phyloP scores from a whole-genome alignment of 2,329 filamentous ascomycete genomes.

The Colletotrichum sp. region DNA sequence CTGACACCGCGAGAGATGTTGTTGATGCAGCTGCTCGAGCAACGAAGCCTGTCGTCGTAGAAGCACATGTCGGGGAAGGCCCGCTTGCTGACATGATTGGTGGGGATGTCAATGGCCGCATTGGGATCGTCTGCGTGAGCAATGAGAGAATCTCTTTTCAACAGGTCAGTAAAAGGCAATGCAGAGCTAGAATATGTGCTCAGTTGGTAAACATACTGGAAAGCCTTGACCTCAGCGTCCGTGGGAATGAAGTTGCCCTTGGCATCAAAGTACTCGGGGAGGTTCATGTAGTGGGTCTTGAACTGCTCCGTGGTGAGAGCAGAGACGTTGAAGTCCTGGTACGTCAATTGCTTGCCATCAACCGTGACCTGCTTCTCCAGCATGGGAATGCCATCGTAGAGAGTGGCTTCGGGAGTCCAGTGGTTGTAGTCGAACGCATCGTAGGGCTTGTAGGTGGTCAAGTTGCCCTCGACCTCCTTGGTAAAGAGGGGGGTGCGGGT shows the following conservation, averaged over 20 bases:
- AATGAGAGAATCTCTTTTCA: neutral
- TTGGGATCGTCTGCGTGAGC: neutral
- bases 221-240: neutral
- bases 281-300: neutral
- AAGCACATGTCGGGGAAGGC: neutral
- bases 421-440: neutral
- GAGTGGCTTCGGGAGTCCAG: neutral
- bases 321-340: neutral
- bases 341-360: neutral
- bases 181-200: neutral
- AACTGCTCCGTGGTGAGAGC: neutral
- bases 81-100: neutral
- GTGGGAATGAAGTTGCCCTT: neutral
- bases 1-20: neutral
- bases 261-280: neutral
- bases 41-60: neutral
- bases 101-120: neutral
- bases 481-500: neutral
- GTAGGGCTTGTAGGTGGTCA: neutral
- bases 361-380: neutral
- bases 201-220: neutral
- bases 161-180: neutral
- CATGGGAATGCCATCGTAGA: neutral
- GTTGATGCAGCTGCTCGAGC: neutral
- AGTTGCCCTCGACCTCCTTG: neutral